Base-by-base conservation (phyloP, 2,329 filamentous ascomycete species). In the Parastagonospora avenae region DNA sequence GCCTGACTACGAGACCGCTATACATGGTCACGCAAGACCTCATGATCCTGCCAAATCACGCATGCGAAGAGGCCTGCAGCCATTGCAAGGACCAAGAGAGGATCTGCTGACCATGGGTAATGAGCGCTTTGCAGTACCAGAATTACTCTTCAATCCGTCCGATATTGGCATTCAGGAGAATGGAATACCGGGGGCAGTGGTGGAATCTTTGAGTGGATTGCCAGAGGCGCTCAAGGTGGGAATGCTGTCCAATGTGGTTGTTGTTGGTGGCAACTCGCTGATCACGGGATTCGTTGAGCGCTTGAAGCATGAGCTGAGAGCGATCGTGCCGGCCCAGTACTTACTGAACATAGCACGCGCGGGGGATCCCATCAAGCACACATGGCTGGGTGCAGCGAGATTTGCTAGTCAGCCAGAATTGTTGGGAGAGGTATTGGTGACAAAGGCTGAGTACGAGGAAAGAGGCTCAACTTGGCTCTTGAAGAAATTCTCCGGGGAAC, bases 361-460 rank as follows among this genome's bases (percentile, higher is more conserved):
- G 36, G 90, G 93, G 56, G 94, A 91, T 65, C 90, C 93, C 0
- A 81, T 96, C 59, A 87, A 85, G 19, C 90, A 87, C 57, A 91
- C 89, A 0, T 99, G 93, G 93, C 76, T 85, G 10, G 94, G 94
- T 12, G 93, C 87, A n/a, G 89, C 89, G 16, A 83, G 85, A 50
- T 79, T 97, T 48, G 91, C 91, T 1, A 83, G 77, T 43, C 86
- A 92, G 63, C 79, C 80, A 36, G 81, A 89, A 33, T 78, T 79
- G 43, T 58, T 95, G 44, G 82, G 86, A 53, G 81, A 82, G 42
- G 74, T 92, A 10, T 82, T 85, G 2, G 89, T 97, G n/a, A 94
- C 90, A 0, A 91, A 90, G 69, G 83, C 89, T 54, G 91, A 99
- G 68, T 99, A 99, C 71, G 85, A 94, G 44, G 94, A 99, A 73